phyloP scores from a whole-genome alignment of 2,329 filamentous ascomycete species.

The Colletotrichum spinosum region DNA sequence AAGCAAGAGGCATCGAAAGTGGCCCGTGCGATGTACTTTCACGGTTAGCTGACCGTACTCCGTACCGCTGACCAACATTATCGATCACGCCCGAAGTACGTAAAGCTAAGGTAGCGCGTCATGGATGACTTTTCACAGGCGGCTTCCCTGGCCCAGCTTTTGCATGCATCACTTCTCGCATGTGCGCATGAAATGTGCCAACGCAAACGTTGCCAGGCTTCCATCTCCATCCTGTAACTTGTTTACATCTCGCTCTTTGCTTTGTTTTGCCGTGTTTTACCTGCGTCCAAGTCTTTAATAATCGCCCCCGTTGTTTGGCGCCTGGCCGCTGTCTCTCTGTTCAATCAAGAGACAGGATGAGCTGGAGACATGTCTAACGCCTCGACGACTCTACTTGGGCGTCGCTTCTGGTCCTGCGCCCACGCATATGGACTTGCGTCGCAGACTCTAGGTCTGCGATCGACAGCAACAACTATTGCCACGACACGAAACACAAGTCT shows the following conservation, averaged over 20 bases:
- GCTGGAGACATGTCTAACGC: conserved; percentile 55
- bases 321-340: conserved; percentile 21
- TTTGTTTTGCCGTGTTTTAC: conserved; percentile 3
- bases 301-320: neutral
- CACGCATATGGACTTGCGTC: conserved; percentile 34
- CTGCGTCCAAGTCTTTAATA: neutral
- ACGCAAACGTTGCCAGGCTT: conserved; percentile 17
- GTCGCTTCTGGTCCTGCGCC: conserved; percentile 47
- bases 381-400: conserved; percentile 46
- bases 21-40: too few species aligned
- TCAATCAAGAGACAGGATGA: conserved; percentile 46
- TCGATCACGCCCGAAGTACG: neutral
- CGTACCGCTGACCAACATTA: too few species aligned
- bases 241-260: conserved; percentile 6
- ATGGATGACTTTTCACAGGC: conserved; percentile 51
- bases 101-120: conserved; percentile 48
- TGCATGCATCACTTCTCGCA: conserved; percentile 31
- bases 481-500: conserved; percentile 14
- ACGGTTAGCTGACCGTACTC: too few species aligned
- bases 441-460: conserved; percentile 33
- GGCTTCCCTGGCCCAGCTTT: conserved; percentile 33
- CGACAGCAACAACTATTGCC: conserved; percentile 18
- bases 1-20: too few species aligned
- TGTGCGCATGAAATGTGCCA: conserved; percentile 37
- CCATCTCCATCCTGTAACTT: conserved; percentile 21